A percentile compares a stretch with the other conserved stretches of the same genome.
These are phyloP conservation scores for Exophiala spinifera DNA, from an alignment of 2,329 filamentous ascomycete genomes.

Conservation along the genomic window DNA sequence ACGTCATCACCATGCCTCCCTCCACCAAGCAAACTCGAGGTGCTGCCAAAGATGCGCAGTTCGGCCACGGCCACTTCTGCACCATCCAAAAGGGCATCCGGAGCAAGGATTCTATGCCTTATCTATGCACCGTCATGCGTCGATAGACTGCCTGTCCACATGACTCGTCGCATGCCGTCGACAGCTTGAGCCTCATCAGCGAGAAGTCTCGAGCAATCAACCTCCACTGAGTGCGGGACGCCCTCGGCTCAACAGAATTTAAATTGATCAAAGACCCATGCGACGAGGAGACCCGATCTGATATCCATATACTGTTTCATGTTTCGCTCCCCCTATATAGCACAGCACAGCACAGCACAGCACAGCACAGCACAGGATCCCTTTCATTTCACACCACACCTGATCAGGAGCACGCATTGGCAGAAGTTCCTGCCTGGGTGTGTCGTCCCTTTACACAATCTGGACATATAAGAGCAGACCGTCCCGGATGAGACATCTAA, in stretches of 20 bases:
- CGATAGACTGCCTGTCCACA: neutral
- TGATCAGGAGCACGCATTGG: neutral
- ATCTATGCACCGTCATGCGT: conserved; percentile 8
- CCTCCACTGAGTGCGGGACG: too few species aligned
- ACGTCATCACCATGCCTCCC: neutral
- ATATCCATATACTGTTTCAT: too few species aligned
- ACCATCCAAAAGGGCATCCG: conserved; percentile 9
- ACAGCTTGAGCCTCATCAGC: too few species aligned
- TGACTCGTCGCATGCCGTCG: too few species aligned
- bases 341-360: too few species aligned
- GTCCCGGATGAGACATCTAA: neutral
- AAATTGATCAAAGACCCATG: too few species aligned
- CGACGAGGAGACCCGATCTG: too few species aligned
- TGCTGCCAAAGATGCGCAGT: neutral
- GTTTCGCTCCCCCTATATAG: too few species aligned
- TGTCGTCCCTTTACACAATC: neutral
- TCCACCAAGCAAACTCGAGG: neutral
- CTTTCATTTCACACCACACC: neutral
- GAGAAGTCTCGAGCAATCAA: too few species aligned
- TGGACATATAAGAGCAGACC: neutral
- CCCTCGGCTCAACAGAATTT: too few species aligned
- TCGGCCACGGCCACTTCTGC: conserved; percentile 6
- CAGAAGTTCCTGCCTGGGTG: neutral
- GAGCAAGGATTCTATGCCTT: conserved; percentile 1
- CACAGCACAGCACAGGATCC: neutral